phyloP scores from a whole-genome alignment of 1,284 basidiomycete species.

The Heterobasidion occidentale region DNA sequence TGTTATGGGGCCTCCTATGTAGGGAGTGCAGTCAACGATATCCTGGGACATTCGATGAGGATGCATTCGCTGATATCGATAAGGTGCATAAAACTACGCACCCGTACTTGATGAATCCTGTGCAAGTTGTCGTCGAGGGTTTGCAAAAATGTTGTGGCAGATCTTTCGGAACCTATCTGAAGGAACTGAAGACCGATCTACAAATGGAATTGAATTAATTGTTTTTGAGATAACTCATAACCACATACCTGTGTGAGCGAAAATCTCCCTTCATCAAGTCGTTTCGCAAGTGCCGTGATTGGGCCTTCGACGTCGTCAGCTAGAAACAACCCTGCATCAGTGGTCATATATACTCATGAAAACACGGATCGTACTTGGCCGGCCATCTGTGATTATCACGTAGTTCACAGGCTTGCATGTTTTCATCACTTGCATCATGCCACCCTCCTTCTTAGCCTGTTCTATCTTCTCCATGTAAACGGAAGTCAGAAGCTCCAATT shows the following conservation, averaged over 20 bases:
- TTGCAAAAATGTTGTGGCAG: neutral
- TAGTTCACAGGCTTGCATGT: conserved; percentile 45
- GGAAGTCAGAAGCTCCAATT: conserved; percentile 34
- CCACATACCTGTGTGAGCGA: conserved; percentile 43
- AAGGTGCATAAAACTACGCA: neutral
- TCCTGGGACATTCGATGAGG: conserved; percentile 25
- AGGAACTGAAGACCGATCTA: neutral
- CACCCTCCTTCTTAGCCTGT: conserved; percentile 19
- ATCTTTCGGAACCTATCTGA: neutral
- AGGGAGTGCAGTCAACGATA: conserved; percentile 58
- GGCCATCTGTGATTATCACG: conserved; percentile 58
- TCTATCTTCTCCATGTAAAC: conserved; percentile 28
- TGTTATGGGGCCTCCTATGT: conserved; percentile 27
- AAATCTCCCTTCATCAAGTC: conserved; percentile 38
- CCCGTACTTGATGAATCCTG: neutral
- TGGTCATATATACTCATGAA: neutral
- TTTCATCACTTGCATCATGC: conserved; percentile 19
- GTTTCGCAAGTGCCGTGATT: conserved; percentile 38
- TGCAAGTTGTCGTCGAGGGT: neutral
- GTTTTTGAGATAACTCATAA: neutral
- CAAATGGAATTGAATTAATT: neutral
- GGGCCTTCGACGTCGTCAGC: conserved; percentile 40
- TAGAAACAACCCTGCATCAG: conserved; percentile 13
- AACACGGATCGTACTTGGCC: conserved; percentile 32
- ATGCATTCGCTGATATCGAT: neutral